Conservation (phyloP, 768 basidiomycete species). For the Wakefieldia striispora region DNA sequence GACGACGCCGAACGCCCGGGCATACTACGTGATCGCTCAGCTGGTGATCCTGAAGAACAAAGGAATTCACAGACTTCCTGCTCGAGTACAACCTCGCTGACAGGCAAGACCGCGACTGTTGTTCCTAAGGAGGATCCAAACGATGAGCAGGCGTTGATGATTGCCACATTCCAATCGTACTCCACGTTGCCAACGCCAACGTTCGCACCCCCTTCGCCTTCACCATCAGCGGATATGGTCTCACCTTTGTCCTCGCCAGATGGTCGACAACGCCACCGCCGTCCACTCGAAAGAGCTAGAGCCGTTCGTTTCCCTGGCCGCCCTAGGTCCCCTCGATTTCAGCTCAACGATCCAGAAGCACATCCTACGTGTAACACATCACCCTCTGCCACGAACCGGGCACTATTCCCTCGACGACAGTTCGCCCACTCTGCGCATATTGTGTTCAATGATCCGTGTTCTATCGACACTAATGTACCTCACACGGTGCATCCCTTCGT, state of each 20-base stretch:
- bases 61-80: conserved; percentile 16
- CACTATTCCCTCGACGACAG: conserved; percentile 13
- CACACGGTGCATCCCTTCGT: conserved; percentile 7
- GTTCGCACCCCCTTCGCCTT: conserved; percentile 31
- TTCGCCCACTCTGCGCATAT: conserved; percentile 6
- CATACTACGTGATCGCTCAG: background rate
- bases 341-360: conserved; percentile 14
- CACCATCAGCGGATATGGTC: conserved; percentile 25
- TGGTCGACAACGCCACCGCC: conserved; percentile 24
- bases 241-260: conserved; percentile 21
- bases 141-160: conserved; percentile 15
- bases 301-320: conserved; percentile 32
- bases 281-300: conserved; percentile 31
- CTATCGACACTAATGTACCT: conserved; percentile 2
- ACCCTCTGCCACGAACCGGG: conserved; percentile 3
- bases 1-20: conserved; percentile 1
- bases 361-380: background rate
- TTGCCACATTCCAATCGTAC: conserved; percentile 24
- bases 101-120: conserved; percentile 3
- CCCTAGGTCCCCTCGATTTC: conserved; percentile 23
- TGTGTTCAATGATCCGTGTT: conserved; percentile 6
- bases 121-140: conserved; percentile 15
- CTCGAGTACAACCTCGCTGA: conserved; percentile 12
- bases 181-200: conserved; percentile 26
- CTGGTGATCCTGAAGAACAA: background rate